Evolutionary conservation across 2,329 filamentous ascomycete genomes (phyloP).

Genomic region (Ascochyta viciae-villosae): DNA sequence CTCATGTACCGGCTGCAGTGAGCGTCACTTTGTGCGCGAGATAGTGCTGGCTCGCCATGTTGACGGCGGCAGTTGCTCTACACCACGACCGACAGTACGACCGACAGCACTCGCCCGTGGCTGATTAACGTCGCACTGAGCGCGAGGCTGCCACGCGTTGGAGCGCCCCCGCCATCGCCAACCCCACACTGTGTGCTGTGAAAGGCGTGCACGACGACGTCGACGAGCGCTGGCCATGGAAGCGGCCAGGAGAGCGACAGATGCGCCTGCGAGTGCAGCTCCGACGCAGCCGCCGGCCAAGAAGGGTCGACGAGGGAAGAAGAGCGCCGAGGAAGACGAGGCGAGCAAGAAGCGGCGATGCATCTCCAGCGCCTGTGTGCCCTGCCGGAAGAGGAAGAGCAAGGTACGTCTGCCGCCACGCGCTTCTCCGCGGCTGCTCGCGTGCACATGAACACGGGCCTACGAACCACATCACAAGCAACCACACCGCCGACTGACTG

Average conservation of each 20-base stretch:
- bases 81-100: slow-evolving; percentile 22
- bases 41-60: slow-evolving; percentile 27
- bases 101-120: slow-evolving; percentile 17
- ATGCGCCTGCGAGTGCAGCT: slow-evolving; percentile 14
- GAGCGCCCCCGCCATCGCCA: slow-evolving; percentile 26
- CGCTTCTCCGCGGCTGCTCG: slow-evolving; percentile 2
- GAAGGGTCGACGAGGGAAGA: slow-evolving; percentile 44
- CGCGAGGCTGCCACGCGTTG: slow-evolving; percentile 12
- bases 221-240: slow-evolving; percentile 24
- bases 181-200: slow-evolving; percentile 16
- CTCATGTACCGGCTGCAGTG: slow-evolving; percentile 20
- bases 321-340: slow-evolving; percentile 48
- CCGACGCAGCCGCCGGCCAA: slow-evolving; percentile 32
- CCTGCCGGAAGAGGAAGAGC: slow-evolving; percentile 51
- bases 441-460: background rate
- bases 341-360: slow-evolving; percentile 53
- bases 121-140: slow-evolving; percentile 35
- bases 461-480: background rate
- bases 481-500: slow-evolving; percentile 8
- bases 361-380: slow-evolving; percentile 50
- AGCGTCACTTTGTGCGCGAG: slow-evolving; percentile 10
- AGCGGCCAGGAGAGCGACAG: slow-evolving; percentile 2
- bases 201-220: slow-evolving; percentile 6
- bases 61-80: slow-evolving; percentile 12
- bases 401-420: slow-evolving; percentile 41